Evolutionary conservation across 2,329 filamentous ascomycete genomes (phyloP).

Genomic region (Mariannaea sp.): DNA sequence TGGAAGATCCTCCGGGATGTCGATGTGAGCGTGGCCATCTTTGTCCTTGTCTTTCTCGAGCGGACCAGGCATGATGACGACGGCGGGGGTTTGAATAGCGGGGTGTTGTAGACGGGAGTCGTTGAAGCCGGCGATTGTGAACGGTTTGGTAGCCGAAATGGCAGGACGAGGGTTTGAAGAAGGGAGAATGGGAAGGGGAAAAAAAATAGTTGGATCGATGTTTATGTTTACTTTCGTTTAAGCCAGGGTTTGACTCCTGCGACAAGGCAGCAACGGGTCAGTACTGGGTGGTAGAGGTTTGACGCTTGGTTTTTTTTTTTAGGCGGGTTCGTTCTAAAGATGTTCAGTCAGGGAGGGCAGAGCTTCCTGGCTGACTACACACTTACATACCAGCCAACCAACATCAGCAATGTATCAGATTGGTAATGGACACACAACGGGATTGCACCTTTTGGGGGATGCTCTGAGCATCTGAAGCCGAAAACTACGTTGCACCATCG

Average conservation of each 20-base stretch:
- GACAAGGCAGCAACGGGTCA: slow-evolving; percentile 12
- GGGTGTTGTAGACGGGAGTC: slow-evolving; percentile 25
- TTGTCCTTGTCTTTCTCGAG: slow-evolving; percentile 44
- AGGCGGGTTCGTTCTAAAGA: slow-evolving; percentile 5
- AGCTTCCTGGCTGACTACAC: slow-evolving; percentile 5
- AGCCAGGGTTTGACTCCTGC: slow-evolving; percentile 1
- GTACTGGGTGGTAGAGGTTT: too few species aligned
- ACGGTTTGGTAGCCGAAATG: slow-evolving; percentile 1
- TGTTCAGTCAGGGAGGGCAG: slow-evolving; percentile 15
- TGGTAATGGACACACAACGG: slow-evolving; percentile 6
- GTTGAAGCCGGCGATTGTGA: slow-evolving; percentile 2
- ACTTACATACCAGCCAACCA: slow-evolving; percentile 5
- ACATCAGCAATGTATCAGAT: slow-evolving; percentile 3
- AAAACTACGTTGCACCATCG: slow-evolving; percentile 11
- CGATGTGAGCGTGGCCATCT: slow-evolving; percentile 52
- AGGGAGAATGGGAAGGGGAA: not conserved
- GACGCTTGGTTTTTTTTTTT: not conserved
- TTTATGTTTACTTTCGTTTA: slow-evolving; percentile 10
- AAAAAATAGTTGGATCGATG: not conserved
- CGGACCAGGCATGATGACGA: slow-evolving; percentile 48
- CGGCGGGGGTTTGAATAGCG: slow-evolving; percentile 7
- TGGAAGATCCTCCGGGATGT: slow-evolving; percentile 51
- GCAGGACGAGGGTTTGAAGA: slow-evolving; percentile 9
- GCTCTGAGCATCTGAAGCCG: not conserved
- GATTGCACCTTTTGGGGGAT: not conserved